Percentiles rank a stretch among this genome's conserved stretches.
Conservation (phyloP, 176 grass and related monocot genomes). For the Calamus simplicifolius region DNA sequence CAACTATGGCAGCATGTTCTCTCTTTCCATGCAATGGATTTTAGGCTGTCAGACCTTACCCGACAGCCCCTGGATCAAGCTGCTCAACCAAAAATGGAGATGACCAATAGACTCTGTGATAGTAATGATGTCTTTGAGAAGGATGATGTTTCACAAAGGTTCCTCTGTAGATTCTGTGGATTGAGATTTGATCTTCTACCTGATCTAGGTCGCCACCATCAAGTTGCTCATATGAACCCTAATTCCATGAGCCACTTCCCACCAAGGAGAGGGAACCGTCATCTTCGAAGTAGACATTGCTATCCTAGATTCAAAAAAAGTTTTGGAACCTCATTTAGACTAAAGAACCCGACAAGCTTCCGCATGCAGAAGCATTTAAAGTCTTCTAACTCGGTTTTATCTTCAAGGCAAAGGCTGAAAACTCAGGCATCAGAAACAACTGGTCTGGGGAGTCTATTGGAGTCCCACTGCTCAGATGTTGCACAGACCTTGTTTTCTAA, state of each 20-base stretch:
- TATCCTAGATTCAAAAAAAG: conserved; percentile 73
- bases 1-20: conserved; percentile 87
- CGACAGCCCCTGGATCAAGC: conserved; percentile 32
- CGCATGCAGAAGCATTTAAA: conserved; percentile 47
- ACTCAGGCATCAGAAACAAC: conserved; percentile 39
- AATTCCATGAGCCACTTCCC: conserved; percentile 27
- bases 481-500: conserved; percentile 68
- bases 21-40: conserved; percentile 65
- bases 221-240: conserved; percentile 62
- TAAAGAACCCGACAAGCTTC: conserved; percentile 50
- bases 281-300: conserved; percentile 65
- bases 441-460: conserved; percentile 46
- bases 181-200: conserved; percentile 69
- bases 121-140: conserved; percentile 31
- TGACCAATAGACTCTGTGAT: conserved; percentile 25
- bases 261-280: conserved; percentile 69
- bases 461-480: conserved; percentile 62
- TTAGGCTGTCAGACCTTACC: conserved; percentile 46
- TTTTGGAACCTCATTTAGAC: conserved; percentile 36
- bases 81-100: conserved; percentile 33
- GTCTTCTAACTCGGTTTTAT: conserved; percentile 25
- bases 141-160: conserved; percentile 45
- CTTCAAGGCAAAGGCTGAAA: conserved; percentile 26
- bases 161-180: conserved; percentile 65
- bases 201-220: conserved; percentile 74